Base-by-base conservation (phyloP, 306 rosid genomes). In the Spatholobus suberectus region DNA sequence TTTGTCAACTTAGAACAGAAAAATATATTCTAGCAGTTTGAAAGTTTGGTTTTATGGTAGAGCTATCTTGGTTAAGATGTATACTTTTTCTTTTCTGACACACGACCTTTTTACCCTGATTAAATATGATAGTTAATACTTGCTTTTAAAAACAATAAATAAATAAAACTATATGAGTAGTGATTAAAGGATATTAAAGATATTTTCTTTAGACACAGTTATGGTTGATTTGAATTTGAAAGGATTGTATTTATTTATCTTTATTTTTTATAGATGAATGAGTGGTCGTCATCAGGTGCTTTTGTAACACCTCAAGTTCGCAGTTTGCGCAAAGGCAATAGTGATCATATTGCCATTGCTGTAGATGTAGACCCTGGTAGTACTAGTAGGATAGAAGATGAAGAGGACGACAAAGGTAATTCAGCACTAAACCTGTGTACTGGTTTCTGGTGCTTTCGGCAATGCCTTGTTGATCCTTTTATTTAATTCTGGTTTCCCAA, bases 321-420 rank as follows among this genome's bases (percentile, higher is more conserved):
- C 70, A 94, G 99, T 91, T 86, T 94, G 80, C 99, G 98, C 78
- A 96, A 96, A 85, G 97, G 91, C 81, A 96, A 89, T 79, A 92
- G 37, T 43, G 98, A 96, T 58, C 96, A 96, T 88, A 88, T 96
- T 82, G 94, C 99, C 79, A 89, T 96, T 86, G 97, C 99, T 44
- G 89, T 96, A 79, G 99, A 94, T 88, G 81, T 47, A 91, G 95
- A 92, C 85, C 92, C 92, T 85, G 92, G 74, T 65, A 91, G 87
- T 84, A 84, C 87, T 61, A 82, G 80, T 85, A 89, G 90, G 86
- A 81, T 94, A 72, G 97, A 96, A 44, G 97, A 96, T 71, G 98
- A 96, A 86, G 99, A 96, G 4, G 99, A 96, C 13, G 98, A 94
- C 84, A 96, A 94, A 87, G 99, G 99, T 94, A 87, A 87, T 73